Evolutionary conservation across 1,284 basidiomycete species (phyloP), one percentile per base, ranked within the genome.

Genomic region (Cryptococcus deneoformans): DNA sequence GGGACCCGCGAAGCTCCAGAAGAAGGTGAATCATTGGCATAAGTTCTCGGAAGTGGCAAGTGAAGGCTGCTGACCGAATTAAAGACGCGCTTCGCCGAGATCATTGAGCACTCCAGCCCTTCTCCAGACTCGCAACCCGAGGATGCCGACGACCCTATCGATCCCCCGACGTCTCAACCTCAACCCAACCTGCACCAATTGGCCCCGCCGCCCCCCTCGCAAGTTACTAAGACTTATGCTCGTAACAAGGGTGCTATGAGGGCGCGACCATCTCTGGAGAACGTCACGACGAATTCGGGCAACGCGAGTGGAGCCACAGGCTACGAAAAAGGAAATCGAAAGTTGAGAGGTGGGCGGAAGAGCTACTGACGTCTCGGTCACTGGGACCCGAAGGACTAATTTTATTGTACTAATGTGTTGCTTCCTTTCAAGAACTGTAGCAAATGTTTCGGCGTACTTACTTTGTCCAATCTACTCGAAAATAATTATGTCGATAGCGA

Each of bases 41-140:
- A 4, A 29, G 29, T 29, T 29, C 3, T 29, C 29, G 29, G 29
- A 29, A 5, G 5, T 29, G 29, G 29, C 29, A 29, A 29, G 5
- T 29, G 29, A 29, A 29, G 29, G 29, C 29, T 29, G 29, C 29
- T 29, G 29, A 29, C 29, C 5, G 29, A 29, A 29, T 29, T 9
- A 39, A 4, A 51, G 50, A 51, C 50, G 16, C 50, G 50, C 14
- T 51, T 51, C 34, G 50, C 50, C 14, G 39, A 51, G 14, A 51
- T 39, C 36, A n/a, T n/a, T 11, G 16, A 47, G 6, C 34, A 36
- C 2, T 39, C 49, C 7, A 51, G 46, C 46, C 20, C 37, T 9
- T 16, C 16, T 12, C 50, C 36, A 29, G 50, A 40, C 12, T 40
- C 50, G 1, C 6, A 38, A 6, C 39, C 36, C 50, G 50, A 40